Evolutionary conservation across 225 moss, liverwort and hornwort species (phyloP).

Genomic region (Anthoceros angustus): DNA sequence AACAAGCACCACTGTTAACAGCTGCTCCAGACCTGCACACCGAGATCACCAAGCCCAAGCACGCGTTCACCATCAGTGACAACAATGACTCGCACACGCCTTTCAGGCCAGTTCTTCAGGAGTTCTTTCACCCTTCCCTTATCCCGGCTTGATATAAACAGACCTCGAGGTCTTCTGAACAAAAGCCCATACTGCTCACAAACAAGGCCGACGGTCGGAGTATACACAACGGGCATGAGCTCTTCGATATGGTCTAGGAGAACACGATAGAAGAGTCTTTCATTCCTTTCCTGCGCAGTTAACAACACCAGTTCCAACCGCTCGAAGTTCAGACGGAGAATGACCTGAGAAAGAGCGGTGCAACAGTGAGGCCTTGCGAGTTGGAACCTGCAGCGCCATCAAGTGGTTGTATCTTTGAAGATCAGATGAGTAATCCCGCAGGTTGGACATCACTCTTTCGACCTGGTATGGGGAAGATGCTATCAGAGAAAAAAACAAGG

Average conservation of each 20-base stretch:
- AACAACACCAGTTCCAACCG: no score
- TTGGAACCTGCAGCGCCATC: constrained; percentile 57
- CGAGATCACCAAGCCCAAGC: constrained; percentile 73
- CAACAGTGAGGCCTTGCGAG: not conserved
- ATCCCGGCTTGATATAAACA: constrained; percentile 59
- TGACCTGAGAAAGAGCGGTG: not conserved
- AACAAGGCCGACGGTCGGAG: constrained; percentile 61
- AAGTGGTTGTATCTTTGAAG: constrained; percentile 68
- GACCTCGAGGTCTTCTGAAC: constrained; percentile 66
- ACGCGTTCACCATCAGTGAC: constrained; percentile 79
- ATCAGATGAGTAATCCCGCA: constrained; percentile 43
- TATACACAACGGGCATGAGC: constrained; percentile 65
- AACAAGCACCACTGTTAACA: not conserved
- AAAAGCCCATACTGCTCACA: constrained; percentile 74
- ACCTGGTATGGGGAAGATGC: constrained; percentile 19
- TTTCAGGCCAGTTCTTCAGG: constrained; percentile 71
- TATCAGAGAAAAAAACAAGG: no score
- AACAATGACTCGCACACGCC: constrained; percentile 59
- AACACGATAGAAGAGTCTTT: constrained; percentile 67
- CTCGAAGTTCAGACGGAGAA: not conserved
- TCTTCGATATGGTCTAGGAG: constrained; percentile 64
- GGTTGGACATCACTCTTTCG: constrained; percentile 54
- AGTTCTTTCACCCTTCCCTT: constrained; percentile 64
- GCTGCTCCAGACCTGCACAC: constrained; percentile 37
- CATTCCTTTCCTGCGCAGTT: constrained; percentile 46